A percentile compares a stretch with the other conserved stretches of the same genome.
Evolutionary conservation across 2,329 filamentous ascomycete species (phyloP).

Genomic region (Fusarium anguioides): DNA sequence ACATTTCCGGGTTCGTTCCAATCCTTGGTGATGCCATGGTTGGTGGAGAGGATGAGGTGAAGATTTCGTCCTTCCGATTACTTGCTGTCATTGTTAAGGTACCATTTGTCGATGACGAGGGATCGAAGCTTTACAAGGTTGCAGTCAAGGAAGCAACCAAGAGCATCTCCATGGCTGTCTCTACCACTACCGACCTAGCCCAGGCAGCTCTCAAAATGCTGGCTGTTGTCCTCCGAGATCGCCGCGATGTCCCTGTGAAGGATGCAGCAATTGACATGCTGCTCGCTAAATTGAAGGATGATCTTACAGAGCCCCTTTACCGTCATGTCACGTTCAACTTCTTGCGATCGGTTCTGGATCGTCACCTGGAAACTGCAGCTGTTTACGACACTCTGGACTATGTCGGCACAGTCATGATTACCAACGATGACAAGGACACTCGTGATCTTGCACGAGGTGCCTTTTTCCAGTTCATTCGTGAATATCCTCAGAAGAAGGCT

Average conservation of each 20-base stretch:
- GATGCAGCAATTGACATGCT: constrained; percentile 86
- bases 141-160: constrained; percentile 88
- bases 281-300: constrained; percentile 82
- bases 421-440: constrained; percentile 89
- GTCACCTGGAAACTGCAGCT: constrained; percentile 84
- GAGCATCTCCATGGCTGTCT: constrained; percentile 79
- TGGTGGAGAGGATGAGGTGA: constrained; percentile 89
- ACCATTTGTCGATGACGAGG: constrained; percentile 78
- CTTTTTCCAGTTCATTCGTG: constrained; percentile 93
- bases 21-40: constrained; percentile 89
- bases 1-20: constrained; percentile 86
- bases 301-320: constrained; percentile 91
- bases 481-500: constrained; percentile 92
- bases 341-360: constrained; percentile 84
- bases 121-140: constrained; percentile 73
- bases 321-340: constrained; percentile 97
- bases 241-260: constrained; percentile 78
- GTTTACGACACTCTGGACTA: constrained; percentile 94
- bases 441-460: constrained; percentile 88
- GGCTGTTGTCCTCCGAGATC: constrained; percentile 84
- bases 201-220: constrained; percentile 92
- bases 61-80: constrained; percentile 87
- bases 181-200: constrained; percentile 83
- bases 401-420: constrained; percentile 92
- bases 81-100: constrained; percentile 87